Base-by-base conservation (phyloP, 1,139 yeast species). In the Hyphopichia pseudoburtonii region DNA sequence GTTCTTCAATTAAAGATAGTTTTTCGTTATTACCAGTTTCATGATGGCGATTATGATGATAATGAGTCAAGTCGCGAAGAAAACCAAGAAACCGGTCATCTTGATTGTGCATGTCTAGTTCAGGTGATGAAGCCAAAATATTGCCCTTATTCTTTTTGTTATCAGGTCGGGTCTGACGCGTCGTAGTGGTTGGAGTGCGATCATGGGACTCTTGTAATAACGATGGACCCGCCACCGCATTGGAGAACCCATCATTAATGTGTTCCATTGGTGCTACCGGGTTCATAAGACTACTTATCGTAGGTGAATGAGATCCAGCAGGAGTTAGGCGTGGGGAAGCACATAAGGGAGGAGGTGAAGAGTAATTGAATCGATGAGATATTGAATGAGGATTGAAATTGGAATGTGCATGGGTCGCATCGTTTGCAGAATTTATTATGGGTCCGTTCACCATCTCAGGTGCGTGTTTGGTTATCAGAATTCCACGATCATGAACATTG, bases 11-110 rank as follows among this genome's bases (percentile, higher is more conserved):
- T 7, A 7, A 21, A 21, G 23, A 21, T 7, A 21, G 9, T 21
- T 21, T 21, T 14, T 10, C 5, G 10, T 7, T 7, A 9, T 15
- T 7, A 9, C 8, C 18, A 27, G 11, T 27, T n/a, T n/a, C n/a
- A 12, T 15, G 18, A 14, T 10, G 4, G 17, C 18, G 33, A 5
- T 26, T 18, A 15, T 38, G 41, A 17, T 43, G 48, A 28, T 43
- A 33, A 8, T 40, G 44, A 12, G 44, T 48, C 14, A 53, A 37
- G n/a, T 56, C 64, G 24, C 48, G 50, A 17, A 57, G 38, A 23
- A 56, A 50, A 33, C 43, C 45, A 25, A 57, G 35, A 28, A 56
- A 56, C n/a, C n/a, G n/a, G n/a, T n/a, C n/a, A n/a, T n/a, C n/a
- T n/a, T n/a, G n/a, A n/a, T n/a, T n/a, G n/a, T n/a, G n/a, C n/a